Percentiles rank a stretch among this genome's conserved stretches.
These are phyloP conservation scores for Sporobolomyces phaffii DNA, from an alignment of 768 basidiomycete genomes.

Conservation along the genomic window DNA sequence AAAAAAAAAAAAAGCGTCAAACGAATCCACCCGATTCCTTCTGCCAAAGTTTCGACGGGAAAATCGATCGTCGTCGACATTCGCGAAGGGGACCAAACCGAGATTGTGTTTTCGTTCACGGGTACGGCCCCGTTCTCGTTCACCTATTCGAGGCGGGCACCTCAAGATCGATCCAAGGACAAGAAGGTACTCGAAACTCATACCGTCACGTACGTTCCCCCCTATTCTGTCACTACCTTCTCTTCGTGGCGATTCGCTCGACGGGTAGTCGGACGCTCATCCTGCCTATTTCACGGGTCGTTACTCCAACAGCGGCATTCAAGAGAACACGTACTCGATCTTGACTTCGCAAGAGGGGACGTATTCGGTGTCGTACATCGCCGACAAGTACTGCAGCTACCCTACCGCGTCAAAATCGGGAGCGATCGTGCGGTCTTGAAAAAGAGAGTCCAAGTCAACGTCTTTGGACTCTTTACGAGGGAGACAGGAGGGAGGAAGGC, in stretches of 20 bases:
- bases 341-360: slow-evolving; percentile 84
- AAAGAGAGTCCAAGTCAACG: no score
- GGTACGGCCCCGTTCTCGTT: slow-evolving; percentile 96
- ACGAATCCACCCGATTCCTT: slow-evolving; percentile 70
- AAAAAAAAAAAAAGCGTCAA: no score
- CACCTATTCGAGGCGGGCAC: slow-evolving; percentile 77
- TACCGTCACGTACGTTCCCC: slow-evolving; percentile 66
- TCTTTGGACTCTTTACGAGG: no score
- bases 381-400: slow-evolving; percentile 83
- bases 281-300: not conserved
- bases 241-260: no score
- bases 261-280: not conserved
- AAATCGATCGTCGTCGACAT: slow-evolving; percentile 75
- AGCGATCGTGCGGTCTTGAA: slow-evolving; percentile 51
- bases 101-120: slow-evolving; percentile 79
- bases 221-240: not conserved
- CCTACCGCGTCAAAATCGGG: slow-evolving; percentile 53
- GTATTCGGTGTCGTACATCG: slow-evolving; percentile 86
- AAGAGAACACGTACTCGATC: slow-evolving; percentile 73
- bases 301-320: slow-evolving; percentile 41
- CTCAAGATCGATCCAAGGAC: slow-evolving; percentile 51
- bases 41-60: slow-evolving; percentile 82
- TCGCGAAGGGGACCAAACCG: slow-evolving; percentile 80
- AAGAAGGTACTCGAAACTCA: slow-evolving; percentile 84
- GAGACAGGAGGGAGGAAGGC: slow-evolving; percentile 53